Base-by-base conservation (phyloP, 78 protist genomes). In the Dictyostelium firmibasis region DNA sequence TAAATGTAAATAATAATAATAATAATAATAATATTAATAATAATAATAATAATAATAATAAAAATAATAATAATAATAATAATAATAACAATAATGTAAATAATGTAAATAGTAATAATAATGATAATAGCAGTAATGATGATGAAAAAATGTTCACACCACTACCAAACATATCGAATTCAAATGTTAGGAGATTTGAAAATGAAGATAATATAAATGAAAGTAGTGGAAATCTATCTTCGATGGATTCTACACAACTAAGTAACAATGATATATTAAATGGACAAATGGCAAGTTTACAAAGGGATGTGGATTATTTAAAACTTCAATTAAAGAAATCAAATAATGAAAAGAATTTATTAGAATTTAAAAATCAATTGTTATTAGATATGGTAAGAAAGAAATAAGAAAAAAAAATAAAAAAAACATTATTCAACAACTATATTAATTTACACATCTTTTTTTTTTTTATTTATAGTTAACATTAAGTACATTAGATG, bases 401-500 rank as follows among this genome's bases (percentile, higher is more conserved):
- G 23, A 10, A 6, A 7, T 0, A 18, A 20, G 3, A 36, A 10
- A 75, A 4, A 75, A 13, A 4, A 9, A 76, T 33, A 76, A 4
- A 7, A 23, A 18, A 2, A 57, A 16, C 23, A 14, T 1, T 13
- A 18, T 13, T 9, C n/a, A 18, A 41, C 3, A 33, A 57, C 1
- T 23, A 35, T 35, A 6, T 35, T 11, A 13, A 14, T 53, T 5
- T 29, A 29, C 27, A 81, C 29, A 38, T 38, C n/a, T 23, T 70
- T 0, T 25, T 70, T 27, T 8, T 23, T 4, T 31, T 10, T 10
- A 4, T 20, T 14, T 50, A 36, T 64, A 88, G 93, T 81, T 88
- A 36, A 81, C 93, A 57, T 78, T 88, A 29, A 88, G 93, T 88
- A 88, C 85, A 78, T 81, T 88, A 33, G 93, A 88, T 88, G 93